Conservation (phyloP, 768 basidiomycete species). For the Steccherinum ochraceum region DNA sequence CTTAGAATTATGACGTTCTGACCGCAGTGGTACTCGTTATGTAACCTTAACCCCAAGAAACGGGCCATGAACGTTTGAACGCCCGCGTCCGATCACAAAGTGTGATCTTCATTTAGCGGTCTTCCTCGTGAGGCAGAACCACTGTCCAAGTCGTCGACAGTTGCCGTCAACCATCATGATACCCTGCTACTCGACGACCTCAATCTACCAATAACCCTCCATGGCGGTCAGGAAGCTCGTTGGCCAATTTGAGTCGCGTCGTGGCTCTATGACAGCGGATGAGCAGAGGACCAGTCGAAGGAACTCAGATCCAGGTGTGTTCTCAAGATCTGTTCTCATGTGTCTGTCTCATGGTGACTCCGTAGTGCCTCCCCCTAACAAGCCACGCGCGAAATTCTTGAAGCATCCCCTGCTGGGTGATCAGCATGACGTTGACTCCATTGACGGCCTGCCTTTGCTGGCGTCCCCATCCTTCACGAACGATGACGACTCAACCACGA, state of each 20-base stretch:
- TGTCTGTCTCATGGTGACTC: background rate
- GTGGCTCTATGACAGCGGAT: background rate
- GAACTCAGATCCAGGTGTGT: background rate
- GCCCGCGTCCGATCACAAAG: no score
- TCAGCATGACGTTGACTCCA: background rate
- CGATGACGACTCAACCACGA: background rate
- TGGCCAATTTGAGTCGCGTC: background rate
- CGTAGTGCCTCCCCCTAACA: background rate
- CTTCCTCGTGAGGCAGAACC: no score
- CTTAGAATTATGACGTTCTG: no score
- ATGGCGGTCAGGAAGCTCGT: conserved; percentile 28
- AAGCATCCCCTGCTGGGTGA: background rate
- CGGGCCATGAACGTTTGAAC: no score
- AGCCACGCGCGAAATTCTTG: background rate
- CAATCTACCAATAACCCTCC: no score
- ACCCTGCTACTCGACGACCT: no score
- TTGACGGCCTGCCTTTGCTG: background rate
- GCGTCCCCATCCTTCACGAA: background rate
- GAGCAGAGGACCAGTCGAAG: background rate
- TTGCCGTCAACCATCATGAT: no score
- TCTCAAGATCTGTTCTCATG: background rate
- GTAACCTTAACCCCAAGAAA: no score
- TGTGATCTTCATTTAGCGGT: no score
- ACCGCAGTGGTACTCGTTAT: no score
- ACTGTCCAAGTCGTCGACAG: no score